Percentiles rank a stretch among this genome's conserved stretches.
These are phyloP conservation scores for Irpex sp. DNA, from an alignment of 1,284 basidiomycete species.

Conservation along the genomic window DNA sequence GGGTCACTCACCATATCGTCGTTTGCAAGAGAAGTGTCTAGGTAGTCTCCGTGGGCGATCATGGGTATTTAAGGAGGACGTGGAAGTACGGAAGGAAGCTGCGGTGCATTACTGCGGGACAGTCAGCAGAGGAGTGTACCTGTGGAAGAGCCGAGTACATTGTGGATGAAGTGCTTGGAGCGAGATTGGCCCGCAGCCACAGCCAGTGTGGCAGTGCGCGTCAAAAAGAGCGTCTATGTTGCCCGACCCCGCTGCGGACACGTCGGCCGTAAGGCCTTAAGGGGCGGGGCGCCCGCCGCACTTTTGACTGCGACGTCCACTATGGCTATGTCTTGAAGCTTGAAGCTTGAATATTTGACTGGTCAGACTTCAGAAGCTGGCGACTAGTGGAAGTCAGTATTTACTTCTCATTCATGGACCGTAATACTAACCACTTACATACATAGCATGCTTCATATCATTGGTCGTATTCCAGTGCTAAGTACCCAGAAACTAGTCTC, in stretches of 20 bases:
- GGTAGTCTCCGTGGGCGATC: constrained; percentile 16
- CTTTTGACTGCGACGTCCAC: neutral
- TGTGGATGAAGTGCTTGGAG: neutral
- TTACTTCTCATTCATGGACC: too few species aligned
- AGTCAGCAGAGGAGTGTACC: constrained; percentile 1
- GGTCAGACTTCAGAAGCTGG: too few species aligned
- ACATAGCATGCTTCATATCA: too few species aligned
- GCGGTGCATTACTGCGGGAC: constrained; percentile 1
- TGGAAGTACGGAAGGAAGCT: constrained; percentile 10
- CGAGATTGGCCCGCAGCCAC: neutral
- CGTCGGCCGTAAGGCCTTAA: too few species aligned
- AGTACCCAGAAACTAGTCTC: too few species aligned
- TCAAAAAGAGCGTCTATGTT: neutral
- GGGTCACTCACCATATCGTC: constrained; percentile 19
- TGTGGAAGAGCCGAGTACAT: neutral
- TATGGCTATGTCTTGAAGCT: too few species aligned
- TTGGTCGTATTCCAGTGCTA: too few species aligned
- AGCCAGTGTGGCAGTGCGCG: neutral
- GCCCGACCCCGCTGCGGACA: neutral
- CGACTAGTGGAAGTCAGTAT: too few species aligned
- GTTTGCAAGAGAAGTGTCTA: constrained; percentile 1
- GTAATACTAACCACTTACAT: too few species aligned
- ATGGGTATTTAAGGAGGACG: constrained; percentile 8
- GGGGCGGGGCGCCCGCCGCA: neutral
- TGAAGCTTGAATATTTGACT: too few species aligned